A percentile compares a stretch with the other conserved stretches of the same genome.
Conservation (phyloP, 306 rosid species). For the Trifolium repens region DNA sequence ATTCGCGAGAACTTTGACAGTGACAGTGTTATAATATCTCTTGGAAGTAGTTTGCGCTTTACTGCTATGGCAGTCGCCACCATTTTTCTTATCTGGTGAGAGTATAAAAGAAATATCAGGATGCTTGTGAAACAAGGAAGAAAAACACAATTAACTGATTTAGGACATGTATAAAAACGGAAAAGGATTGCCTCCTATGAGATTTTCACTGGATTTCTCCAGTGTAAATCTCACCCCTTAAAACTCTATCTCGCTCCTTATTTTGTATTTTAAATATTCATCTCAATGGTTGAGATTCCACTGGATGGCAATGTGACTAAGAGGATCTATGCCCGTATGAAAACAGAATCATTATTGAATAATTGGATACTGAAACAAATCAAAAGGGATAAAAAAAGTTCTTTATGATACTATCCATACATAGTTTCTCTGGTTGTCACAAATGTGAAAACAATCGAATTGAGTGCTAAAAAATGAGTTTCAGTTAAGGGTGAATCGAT, state of each 20-base stretch:
- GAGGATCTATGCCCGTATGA: too few species aligned
- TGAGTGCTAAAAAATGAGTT: too few species aligned
- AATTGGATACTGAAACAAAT: slow-evolving; percentile 1
- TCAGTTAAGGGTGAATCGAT: too few species aligned
- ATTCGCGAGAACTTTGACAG: slow-evolving; percentile 76
- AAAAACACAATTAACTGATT: slow-evolving; percentile 18
- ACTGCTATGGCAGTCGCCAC: slow-evolving; percentile 83
- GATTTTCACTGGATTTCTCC: too few species aligned
- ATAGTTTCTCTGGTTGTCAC: slow-evolving; percentile 6
- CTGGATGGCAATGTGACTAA: too few species aligned
- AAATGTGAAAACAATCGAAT: slow-evolving; percentile 10
- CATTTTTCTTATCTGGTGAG: slow-evolving; percentile 83
- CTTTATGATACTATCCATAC: not conserved
- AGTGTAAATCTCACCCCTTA: too few species aligned
- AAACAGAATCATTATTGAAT: not conserved
- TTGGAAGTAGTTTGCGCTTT: slow-evolving; percentile 75
- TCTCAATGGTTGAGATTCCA: too few species aligned
- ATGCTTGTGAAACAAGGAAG: slow-evolving; percentile 23
- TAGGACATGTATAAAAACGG: too few species aligned
- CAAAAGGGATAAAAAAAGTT: not conserved
- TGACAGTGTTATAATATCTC: slow-evolving; percentile 64
- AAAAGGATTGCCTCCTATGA: too few species aligned
- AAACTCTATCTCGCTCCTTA: too few species aligned
- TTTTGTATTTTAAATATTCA: too few species aligned
- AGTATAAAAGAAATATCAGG: slow-evolving; percentile 27